phyloP scores from a whole-genome alignment of 2,329 filamentous ascomycete genomes.

The Penicillium occitanis region DNA sequence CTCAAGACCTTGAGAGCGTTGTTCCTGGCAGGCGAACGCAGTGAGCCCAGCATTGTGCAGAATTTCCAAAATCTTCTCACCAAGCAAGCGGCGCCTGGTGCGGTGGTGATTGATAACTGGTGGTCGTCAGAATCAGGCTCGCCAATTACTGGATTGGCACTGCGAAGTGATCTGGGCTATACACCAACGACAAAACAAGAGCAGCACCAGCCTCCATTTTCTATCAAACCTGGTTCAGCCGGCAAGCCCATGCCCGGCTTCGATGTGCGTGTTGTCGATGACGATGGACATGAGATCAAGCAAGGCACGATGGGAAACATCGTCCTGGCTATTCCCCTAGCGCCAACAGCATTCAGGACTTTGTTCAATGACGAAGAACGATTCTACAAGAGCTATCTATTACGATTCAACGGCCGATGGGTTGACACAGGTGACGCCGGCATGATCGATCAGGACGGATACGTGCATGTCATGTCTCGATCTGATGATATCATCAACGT shows the following conservation, averaged over 20 bases:
- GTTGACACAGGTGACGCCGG: constrained; percentile 90
- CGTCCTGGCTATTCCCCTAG: constrained; percentile 76
- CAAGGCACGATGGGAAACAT: constrained; percentile 85
- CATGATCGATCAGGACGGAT: constrained; percentile 73
- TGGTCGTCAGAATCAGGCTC: constrained; percentile 71
- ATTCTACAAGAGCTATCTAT: constrained; percentile 82
- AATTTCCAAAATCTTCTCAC: constrained; percentile 75
- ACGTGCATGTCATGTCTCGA: constrained; percentile 63
- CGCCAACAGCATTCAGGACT: constrained; percentile 80
- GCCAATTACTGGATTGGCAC: constrained; percentile 65
- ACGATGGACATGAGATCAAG: constrained; percentile 70
- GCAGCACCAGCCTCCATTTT: constrained; percentile 46
- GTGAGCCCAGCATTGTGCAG: constrained; percentile 79
- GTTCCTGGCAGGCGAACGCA: constrained; percentile 86
- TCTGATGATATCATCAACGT: constrained; percentile 92
- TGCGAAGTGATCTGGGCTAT: constrained; percentile 62
- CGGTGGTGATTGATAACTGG: constrained; percentile 69
- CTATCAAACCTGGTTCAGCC: constrained; percentile 78
- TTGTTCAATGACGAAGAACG: constrained; percentile 83
- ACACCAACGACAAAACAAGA: constrained; percentile 29
- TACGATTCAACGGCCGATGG: constrained; percentile 78
- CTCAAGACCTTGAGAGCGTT: constrained; percentile 70
- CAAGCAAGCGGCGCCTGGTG: constrained; percentile 63
- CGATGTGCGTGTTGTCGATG: constrained; percentile 80
- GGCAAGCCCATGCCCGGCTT: constrained; percentile 92